Evolutionary conservation across 2,329 filamentous ascomycete species (phyloP).

Genomic region (Dothideomycetes sp.): DNA sequence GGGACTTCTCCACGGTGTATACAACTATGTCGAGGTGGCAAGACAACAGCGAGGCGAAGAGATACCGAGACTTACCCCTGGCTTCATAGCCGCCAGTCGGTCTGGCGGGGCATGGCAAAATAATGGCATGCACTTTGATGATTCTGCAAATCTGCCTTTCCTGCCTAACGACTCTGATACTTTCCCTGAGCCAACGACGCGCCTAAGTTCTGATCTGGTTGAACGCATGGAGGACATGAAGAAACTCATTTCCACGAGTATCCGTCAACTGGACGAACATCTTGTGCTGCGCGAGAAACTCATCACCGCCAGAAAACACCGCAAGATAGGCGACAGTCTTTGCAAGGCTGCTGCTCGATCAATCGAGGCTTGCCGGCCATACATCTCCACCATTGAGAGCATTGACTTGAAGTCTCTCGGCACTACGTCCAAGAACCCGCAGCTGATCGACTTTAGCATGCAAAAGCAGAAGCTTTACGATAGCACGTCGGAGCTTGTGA

Average conservation of each 20-base stretch:
- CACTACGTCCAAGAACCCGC: slow-evolving; percentile 69
- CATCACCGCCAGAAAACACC: slow-evolving; percentile 66
- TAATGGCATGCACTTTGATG: slow-evolving; percentile 52
- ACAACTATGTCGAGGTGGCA: slow-evolving; percentile 92
- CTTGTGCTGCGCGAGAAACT: slow-evolving; percentile 70
- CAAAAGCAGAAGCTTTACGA: slow-evolving; percentile 94
- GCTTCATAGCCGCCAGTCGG: slow-evolving; percentile 79
- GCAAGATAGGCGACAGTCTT: slow-evolving; percentile 69
- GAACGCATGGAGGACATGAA: slow-evolving; percentile 80
- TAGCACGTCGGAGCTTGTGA: slow-evolving; percentile 76
- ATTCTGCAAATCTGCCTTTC: slow-evolving; percentile 56
- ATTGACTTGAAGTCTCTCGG: slow-evolving; percentile 75
- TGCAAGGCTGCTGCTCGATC: slow-evolving; percentile 70
- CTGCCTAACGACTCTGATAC: slow-evolving; percentile 81
- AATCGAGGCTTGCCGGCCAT: slow-evolving; percentile 79
- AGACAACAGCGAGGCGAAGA: slow-evolving; percentile 87
- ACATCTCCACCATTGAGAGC: slow-evolving; percentile 82
- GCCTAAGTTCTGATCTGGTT: slow-evolving; percentile 65
- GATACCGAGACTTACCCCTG: slow-evolving; percentile 83
- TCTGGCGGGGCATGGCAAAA: slow-evolving; percentile 79
- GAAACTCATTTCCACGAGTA: slow-evolving; percentile 71
- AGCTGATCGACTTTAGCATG: slow-evolving; percentile 73
- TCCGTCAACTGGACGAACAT: slow-evolving; percentile 78
- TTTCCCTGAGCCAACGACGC: slow-evolving; percentile 56
- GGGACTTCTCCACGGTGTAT: slow-evolving; percentile 84